Conservation (phyloP, 768 basidiomycete genomes). For the Pleurotus tuber-regium region DNA sequence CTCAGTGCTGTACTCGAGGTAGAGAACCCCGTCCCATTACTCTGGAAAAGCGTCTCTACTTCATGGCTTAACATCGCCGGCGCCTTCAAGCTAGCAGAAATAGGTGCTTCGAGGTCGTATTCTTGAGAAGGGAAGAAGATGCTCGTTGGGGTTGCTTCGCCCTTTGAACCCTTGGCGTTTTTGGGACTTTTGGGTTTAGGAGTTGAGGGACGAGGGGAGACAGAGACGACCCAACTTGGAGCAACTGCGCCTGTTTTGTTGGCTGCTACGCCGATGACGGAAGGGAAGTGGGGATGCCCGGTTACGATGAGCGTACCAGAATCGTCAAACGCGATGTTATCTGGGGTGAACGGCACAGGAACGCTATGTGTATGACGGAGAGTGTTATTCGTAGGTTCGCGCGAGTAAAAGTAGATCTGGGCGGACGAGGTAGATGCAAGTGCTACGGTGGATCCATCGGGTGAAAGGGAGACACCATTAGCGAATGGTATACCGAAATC, state of each 20-base stretch:
- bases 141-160: too few species aligned
- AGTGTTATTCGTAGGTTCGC: conserved; percentile 41
- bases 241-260: conserved; percentile 37
- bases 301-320: conserved; percentile 50
- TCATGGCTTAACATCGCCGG: conserved; percentile 33
- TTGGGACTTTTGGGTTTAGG: not conserved
- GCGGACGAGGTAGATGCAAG: conserved; percentile 52
- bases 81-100: conserved; percentile 43
- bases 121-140: conserved; percentile 6
- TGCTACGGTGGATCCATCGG: conserved; percentile 46
- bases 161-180: too few species aligned
- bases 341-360: conserved; percentile 55
- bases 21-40: conserved; percentile 60
- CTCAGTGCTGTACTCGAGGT: conserved; percentile 50
- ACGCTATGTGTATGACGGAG: conserved; percentile 39
- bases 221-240: conserved; percentile 59
- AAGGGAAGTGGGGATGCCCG: conserved; percentile 65
- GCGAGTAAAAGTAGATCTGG: conserved; percentile 49
- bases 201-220: conserved; percentile 26
- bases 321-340: conserved; percentile 59
- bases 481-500: conserved; percentile 58
- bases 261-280: conserved; percentile 42
- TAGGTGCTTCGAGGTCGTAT: conserved; percentile 46
- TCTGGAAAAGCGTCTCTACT: conserved; percentile 70
- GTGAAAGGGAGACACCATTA: conserved; percentile 67